Evolutionary conservation across 768 basidiomycete species (phyloP).

Genomic region (Mycena galopus): DNA sequence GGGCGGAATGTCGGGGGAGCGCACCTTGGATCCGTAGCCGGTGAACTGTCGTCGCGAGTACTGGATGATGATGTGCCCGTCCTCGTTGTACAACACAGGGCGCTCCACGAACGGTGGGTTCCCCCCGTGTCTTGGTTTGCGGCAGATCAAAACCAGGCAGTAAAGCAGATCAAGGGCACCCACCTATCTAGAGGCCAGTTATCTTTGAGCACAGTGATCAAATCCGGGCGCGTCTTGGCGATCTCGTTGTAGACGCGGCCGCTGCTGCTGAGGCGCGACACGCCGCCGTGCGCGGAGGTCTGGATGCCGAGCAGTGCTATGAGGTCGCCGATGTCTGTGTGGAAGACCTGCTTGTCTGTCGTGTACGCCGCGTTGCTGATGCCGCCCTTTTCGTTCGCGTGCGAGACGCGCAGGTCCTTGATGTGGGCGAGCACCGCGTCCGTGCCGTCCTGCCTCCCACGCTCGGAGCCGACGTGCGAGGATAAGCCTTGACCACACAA

Average conservation of each 20-base stretch:
- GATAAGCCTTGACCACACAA: conserved; percentile 51
- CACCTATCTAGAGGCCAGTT: conserved; percentile 61
- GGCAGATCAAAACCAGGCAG: conserved; percentile 16
- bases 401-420: conserved; percentile 59
- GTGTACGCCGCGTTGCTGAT: conserved; percentile 62
- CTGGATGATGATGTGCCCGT: conserved; percentile 57
- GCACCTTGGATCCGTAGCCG: conserved; percentile 52
- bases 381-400: conserved; percentile 55
- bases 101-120: conserved; percentile 52
- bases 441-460: conserved; percentile 59
- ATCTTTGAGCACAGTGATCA: conserved; percentile 55
- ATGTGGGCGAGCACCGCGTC: conserved; percentile 61
- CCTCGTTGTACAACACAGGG: conserved; percentile 56
- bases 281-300: conserved; percentile 58
- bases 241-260: conserved; percentile 61
- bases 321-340: conserved; percentile 61
- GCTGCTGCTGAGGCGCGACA: conserved; percentile 59
- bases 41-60: conserved; percentile 62
- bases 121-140: conserved; percentile 50
- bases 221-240: conserved; percentile 59
- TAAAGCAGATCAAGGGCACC: neutral
- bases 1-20: conserved; percentile 56
- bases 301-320: conserved; percentile 59
- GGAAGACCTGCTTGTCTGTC: conserved; percentile 65
- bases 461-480: conserved; percentile 58